Conservation (phyloP, 305 asterid species). For the Fraxinus sp. region DNA sequence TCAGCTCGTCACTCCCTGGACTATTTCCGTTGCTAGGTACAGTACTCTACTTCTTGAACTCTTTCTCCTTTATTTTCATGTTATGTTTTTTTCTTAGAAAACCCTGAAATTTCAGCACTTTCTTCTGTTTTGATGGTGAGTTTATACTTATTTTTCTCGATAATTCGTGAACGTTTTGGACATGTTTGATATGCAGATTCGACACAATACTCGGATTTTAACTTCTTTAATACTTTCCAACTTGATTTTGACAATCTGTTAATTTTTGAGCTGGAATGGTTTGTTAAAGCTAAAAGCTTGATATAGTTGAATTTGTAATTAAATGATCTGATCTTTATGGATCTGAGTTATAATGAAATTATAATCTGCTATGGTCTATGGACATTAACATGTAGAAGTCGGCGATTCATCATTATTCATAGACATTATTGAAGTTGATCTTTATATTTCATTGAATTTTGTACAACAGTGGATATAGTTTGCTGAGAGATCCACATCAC, state of each 20-base stretch:
- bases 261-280: not conserved
- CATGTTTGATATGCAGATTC: not conserved
- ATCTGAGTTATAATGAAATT: not conserved
- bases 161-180: not conserved
- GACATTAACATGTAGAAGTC: not conserved
- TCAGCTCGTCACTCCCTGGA: slow-evolving; percentile 77
- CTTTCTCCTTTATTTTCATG: not conserved
- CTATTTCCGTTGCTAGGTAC: slow-evolving; percentile 61
- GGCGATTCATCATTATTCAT: not conserved
- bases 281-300: not conserved
- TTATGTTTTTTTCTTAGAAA: not conserved
- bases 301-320: not conserved
- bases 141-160: not conserved
- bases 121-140: not conserved
- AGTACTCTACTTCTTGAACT: not conserved
- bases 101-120: not conserved
- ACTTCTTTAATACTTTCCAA: not conserved
- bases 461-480: slow-evolving; percentile 55
- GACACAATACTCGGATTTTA: not conserved
- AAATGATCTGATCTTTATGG: not conserved
- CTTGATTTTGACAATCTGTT: not conserved
- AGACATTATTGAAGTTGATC: not conserved
- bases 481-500: slow-evolving; percentile 82
- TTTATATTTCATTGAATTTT: not conserved
- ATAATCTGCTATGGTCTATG: not conserved